Conservation (phyloP, 2,329 filamentous ascomycete species). For the Ascochyta pisi region DNA sequence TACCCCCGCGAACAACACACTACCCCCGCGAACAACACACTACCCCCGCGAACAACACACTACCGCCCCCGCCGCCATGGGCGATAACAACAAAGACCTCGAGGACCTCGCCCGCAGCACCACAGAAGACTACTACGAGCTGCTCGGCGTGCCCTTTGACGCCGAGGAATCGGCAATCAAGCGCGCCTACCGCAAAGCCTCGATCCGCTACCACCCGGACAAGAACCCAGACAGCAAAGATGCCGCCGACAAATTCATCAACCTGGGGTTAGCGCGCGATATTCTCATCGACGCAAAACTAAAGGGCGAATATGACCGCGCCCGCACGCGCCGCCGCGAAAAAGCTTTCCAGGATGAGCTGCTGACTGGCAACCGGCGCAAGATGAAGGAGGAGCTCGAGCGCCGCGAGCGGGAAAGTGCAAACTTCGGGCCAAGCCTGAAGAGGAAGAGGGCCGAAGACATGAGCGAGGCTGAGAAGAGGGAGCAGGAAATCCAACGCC, state of each 20-base stretch:
- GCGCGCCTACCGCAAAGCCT: conserved; percentile 82
- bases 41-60: too few species aligned
- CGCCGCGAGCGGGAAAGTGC: conserved; percentile 66
- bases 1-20: too few species aligned
- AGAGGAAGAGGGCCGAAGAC: conserved; percentile 55
- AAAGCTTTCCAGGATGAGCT: conserved; percentile 74
- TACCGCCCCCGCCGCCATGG: conserved; percentile 46
- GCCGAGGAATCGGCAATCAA: conserved; percentile 76
- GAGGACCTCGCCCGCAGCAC: conserved; percentile 51
- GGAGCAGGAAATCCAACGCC: conserved; percentile 57
- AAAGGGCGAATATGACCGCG: conserved; percentile 79
- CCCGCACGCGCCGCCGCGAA: conserved; percentile 72
- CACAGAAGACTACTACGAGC: conserved; percentile 73
- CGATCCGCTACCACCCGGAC: conserved; percentile 92
- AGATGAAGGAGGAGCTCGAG: conserved; percentile 88
- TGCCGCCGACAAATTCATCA: conserved; percentile 82
- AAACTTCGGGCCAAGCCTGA: conserved; percentile 42
- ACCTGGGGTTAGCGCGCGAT: conserved; percentile 85
- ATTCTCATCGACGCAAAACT: conserved; percentile 75
- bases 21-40: too few species aligned
- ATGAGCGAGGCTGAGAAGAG: conserved; percentile 63
- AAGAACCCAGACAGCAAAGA: conserved; percentile 69
- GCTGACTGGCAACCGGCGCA: conserved; percentile 74
- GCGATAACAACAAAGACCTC: conserved; percentile 50
- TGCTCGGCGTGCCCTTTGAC: conserved; percentile 71